Evolutionary conservation across 1,284 basidiomycete genomes (phyloP).

Genomic region (Microbotryum violaceum): DNA sequence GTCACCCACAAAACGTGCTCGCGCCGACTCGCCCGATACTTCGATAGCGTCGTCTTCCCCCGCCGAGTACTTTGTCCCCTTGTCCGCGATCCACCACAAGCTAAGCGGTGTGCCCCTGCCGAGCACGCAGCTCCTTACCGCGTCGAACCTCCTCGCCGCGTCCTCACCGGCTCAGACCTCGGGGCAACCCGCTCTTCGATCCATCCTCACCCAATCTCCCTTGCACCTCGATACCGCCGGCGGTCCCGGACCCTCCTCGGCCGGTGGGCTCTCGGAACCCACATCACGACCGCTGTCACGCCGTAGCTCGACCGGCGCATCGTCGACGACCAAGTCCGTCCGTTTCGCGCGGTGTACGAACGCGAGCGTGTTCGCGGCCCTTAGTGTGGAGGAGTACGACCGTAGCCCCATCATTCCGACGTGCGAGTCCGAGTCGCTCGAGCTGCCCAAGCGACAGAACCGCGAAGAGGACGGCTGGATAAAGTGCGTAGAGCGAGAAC

Average conservation of each 20-base stretch:
- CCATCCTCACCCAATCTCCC: slow-evolving; percentile 12
- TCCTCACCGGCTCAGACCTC: neutral
- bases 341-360: slow-evolving; percentile 33
- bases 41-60: neutral
- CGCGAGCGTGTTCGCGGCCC: slow-evolving; percentile 30
- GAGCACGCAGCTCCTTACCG: slow-evolving; percentile 4
- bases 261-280: slow-evolving; percentile 8
- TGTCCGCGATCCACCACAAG: neutral
- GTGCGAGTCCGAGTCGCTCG: slow-evolving; percentile 22
- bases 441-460: slow-evolving; percentile 19
- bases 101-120: neutral
- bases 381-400: slow-evolving; percentile 29
- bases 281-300: slow-evolving; percentile 27
- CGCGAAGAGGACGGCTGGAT: slow-evolving; percentile 27
- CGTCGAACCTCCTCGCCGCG: slow-evolving; percentile 2
- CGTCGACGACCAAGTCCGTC: slow-evolving; percentile 19
- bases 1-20: slow-evolving; percentile 29
- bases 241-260: slow-evolving; percentile 10
- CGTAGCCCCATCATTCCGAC: slow-evolving; percentile 31
- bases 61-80: neutral
- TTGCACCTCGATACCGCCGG: slow-evolving; percentile 9
- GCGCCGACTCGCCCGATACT: slow-evolving; percentile 24
- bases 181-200: slow-evolving; percentile 8
- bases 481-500: slow-evolving; percentile 27
- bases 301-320: slow-evolving; percentile 20